Evolutionary conservation across 495 filamentous ascomycete genomes (phyloP).

Genomic region (Cryomyces antarcticus): DNA sequence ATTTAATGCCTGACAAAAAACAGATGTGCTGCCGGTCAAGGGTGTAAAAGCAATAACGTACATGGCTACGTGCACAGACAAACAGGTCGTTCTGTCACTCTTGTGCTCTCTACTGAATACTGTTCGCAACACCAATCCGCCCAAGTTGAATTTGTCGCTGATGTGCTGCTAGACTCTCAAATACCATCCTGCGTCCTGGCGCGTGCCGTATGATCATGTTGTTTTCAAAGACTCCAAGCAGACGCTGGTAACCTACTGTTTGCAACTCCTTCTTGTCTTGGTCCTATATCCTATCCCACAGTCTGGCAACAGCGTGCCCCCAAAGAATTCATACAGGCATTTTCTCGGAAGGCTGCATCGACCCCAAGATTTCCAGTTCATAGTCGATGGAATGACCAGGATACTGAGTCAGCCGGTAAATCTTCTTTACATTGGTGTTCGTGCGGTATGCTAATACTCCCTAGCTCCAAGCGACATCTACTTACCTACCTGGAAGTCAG

Average conservation of each 20-base stretch:
- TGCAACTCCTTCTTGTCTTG: slow-evolving; percentile 77
- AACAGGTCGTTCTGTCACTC: slow-evolving; percentile 73
- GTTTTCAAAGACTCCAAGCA: slow-evolving; percentile 89
- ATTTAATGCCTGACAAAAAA: slow-evolving; percentile 1
- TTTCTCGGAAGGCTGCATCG: slow-evolving; percentile 81
- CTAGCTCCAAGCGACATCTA: slow-evolving; percentile 61
- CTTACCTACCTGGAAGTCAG: slow-evolving; percentile 79
- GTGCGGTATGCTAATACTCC: slow-evolving; percentile 4
- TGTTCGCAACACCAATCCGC: slow-evolving; percentile 28
- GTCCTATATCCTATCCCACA: slow-evolving; percentile 85
- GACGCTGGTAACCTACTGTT: slow-evolving; percentile 71
- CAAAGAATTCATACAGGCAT: slow-evolving; percentile 85
- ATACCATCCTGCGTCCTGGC: slow-evolving; percentile 89
- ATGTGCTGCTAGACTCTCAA: slow-evolving; percentile 32
- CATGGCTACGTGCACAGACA: slow-evolving; percentile 68
- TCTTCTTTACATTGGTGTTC: not conserved
- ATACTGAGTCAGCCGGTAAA: slow-evolving; percentile 71
- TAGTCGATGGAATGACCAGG: slow-evolving; percentile 87
- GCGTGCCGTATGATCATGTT: slow-evolving; percentile 84
- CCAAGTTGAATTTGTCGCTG: not conserved
- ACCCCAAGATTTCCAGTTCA: slow-evolving; percentile 92
- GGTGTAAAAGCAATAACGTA: slow-evolving; percentile 80
- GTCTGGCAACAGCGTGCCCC: slow-evolving; percentile 32
- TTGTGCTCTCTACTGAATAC: slow-evolving; percentile 91
- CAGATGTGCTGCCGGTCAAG: slow-evolving; percentile 57